These are phyloP conservation scores for Pugionium cornutum DNA, from an alignment of 345 rosid genomes.

Conservation along the genomic window DNA sequence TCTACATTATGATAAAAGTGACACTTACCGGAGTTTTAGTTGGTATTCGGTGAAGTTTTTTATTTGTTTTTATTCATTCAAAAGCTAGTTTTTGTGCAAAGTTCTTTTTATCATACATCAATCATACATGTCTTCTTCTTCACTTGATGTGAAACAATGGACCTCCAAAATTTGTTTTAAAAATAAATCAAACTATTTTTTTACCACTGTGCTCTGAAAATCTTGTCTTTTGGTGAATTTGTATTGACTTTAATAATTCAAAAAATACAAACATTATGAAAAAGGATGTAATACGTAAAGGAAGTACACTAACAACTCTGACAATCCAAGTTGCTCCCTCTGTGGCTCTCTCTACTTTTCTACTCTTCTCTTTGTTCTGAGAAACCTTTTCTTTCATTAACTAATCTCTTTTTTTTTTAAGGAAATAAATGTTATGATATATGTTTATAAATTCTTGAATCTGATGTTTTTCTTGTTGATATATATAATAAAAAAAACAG, in stretches of 20 bases:
- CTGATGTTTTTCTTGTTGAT: not conserved
- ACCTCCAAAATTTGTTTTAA: slow-evolving; percentile 8
- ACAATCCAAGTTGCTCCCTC: slow-evolving; percentile 25
- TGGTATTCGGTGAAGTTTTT: not conserved
- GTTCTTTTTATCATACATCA: slow-evolving; percentile 25
- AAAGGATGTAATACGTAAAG: slow-evolving; percentile 30
- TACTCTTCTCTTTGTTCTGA: slow-evolving; percentile 30
- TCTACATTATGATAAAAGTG: slow-evolving; percentile 23
- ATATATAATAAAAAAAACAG: slow-evolving; percentile 39
- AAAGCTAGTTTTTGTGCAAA: slow-evolving; percentile 29
- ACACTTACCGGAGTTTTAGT: slow-evolving; percentile 9
- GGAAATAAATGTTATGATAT: not conserved
- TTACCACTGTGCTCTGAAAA: slow-evolving; percentile 2
- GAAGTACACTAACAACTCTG: slow-evolving; percentile 38
- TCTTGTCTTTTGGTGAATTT: not conserved
- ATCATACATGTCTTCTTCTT: slow-evolving; percentile 28
- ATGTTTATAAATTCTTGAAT: slow-evolving; percentile 8
- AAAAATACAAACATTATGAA: slow-evolving; percentile 23
- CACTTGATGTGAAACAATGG: slow-evolving; percentile 28
- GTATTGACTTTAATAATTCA: slow-evolving; percentile 9
- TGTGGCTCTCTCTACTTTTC: slow-evolving; percentile 25
- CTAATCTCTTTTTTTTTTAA: not conserved
- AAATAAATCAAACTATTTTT: not conserved
- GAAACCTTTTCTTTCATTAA: slow-evolving; percentile 12
- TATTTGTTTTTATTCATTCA: slow-evolving; percentile 15